These are phyloP conservation scores for Conticribra guillardii DNA, from an alignment of 108 stramenopile species.

Conservation along the genomic window DNA sequence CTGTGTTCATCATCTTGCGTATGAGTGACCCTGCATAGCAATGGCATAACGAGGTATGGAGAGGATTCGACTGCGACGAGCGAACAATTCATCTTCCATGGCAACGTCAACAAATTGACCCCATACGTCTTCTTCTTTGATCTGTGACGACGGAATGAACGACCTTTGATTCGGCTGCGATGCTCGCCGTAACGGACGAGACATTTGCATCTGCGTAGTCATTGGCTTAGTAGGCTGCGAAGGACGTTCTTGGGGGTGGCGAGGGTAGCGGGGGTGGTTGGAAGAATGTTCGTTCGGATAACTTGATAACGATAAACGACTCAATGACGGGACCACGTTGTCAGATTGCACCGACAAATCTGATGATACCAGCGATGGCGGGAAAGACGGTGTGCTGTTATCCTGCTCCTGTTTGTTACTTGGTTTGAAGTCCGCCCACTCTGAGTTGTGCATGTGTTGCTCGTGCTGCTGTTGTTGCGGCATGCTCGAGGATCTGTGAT, in stretches of 20 bases:
- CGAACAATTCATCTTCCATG: conserved; percentile 4
- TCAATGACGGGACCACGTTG: neutral
- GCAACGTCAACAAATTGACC: conserved; percentile 22
- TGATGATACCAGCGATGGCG: neutral
- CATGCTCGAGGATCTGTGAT: neutral
- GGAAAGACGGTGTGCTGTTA: neutral
- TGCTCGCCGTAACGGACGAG: neutral
- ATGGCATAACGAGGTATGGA: neutral
- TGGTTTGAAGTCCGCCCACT: neutral
- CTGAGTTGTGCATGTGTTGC: no score
- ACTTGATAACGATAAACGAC: neutral
- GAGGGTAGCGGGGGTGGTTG: neutral
- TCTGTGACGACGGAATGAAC: neutral
- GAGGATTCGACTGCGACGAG: neutral
- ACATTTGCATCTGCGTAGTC: neutral
- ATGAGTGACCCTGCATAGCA: neutral
- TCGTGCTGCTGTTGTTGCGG: neutral
- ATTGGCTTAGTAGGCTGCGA: neutral
- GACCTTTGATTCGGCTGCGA: neutral
- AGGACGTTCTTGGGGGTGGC: neutral
- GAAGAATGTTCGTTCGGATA: no score
- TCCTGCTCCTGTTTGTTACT: neutral
- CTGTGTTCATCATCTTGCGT: neutral
- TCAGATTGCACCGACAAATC: neutral
- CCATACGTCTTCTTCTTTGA: conserved; percentile 11